Conservation (phyloP, 768 basidiomycete species). For the Amanita subjunquillea region DNA sequence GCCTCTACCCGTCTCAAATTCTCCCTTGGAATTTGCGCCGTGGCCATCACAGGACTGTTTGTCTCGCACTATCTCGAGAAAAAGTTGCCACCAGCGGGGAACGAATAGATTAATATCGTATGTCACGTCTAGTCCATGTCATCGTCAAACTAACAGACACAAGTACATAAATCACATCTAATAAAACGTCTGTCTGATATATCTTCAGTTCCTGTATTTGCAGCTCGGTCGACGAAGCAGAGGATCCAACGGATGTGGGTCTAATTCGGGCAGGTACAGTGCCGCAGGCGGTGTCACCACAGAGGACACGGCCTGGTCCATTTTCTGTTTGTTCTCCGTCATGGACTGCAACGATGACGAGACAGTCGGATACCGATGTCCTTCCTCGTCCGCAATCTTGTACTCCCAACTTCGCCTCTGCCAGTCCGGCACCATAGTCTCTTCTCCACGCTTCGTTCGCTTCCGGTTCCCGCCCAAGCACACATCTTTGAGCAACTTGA, state of each 20-base stretch:
- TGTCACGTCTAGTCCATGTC: conserved; percentile 2
- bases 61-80: conserved; percentile 44
- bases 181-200: not conserved
- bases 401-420: conserved; percentile 51
- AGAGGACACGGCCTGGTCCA: not conserved
- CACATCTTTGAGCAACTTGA: conserved; percentile 45
- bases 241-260: conserved; percentile 26
- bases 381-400: conserved; percentile 33
- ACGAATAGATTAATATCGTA: conserved; percentile 8
- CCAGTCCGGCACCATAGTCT: conserved; percentile 58
- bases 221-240: conserved; percentile 21
- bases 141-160: not conserved
- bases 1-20: conserved; percentile 40
- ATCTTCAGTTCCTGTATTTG: not conserved
- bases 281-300: conserved; percentile 8
- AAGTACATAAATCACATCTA: not conserved
- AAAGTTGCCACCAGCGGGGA: conserved; percentile 17
- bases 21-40: conserved; percentile 35
- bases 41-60: conserved; percentile 36
- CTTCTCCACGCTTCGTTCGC: conserved; percentile 26
- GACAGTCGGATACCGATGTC: conserved; percentile 36
- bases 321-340: conserved; percentile 15
- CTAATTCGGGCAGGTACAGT: conserved; percentile 15
- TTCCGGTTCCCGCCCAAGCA: conserved; percentile 23
- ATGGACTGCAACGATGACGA: conserved; percentile 26